These are phyloP conservation scores for Tylopilus intermedius DNA, from an alignment of 768 basidiomycete species.

Conservation along the genomic window DNA sequence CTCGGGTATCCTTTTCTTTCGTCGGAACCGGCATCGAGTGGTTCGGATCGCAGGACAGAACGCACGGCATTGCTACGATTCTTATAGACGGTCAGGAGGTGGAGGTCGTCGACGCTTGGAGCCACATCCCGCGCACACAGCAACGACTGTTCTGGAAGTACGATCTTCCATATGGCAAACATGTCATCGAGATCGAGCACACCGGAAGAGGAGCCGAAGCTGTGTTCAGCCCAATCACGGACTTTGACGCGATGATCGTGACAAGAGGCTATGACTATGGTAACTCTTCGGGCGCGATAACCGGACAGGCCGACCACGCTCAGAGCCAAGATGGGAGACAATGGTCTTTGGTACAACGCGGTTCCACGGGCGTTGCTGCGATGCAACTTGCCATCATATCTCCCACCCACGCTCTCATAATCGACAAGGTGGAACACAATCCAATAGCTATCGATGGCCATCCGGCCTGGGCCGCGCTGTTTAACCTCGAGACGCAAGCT, in stretches of 20 bases:
- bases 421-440: conserved; percentile 87
- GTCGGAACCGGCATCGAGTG: conserved; percentile 74
- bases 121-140: conserved; percentile 36
- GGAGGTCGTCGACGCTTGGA: conserved; percentile 44
- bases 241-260: conserved; percentile 66
- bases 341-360: conserved; percentile 63
- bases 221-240: conserved; percentile 35
- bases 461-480: conserved; percentile 78
- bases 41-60: conserved; percentile 58
- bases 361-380: conserved; percentile 70
- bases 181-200: conserved; percentile 63
- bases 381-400: conserved; percentile 76
- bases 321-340: conserved; percentile 1
- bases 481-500: conserved; percentile 60
- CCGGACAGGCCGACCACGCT: not conserved
- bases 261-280: conserved; percentile 36
- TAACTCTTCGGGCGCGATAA: not conserved
- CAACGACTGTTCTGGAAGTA: conserved; percentile 65
- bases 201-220: conserved; percentile 39
- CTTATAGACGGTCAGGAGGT: conserved; percentile 52
- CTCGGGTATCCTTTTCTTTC: conserved; percentile 55
- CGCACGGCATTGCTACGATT: conserved; percentile 53
- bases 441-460: conserved; percentile 68
- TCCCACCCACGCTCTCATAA: conserved; percentile 59
- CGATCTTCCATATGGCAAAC: conserved; percentile 45